Evolutionary conservation across 208 protist species (phyloP).

Genomic region (Acanthamoeba lenticulata): DNA sequence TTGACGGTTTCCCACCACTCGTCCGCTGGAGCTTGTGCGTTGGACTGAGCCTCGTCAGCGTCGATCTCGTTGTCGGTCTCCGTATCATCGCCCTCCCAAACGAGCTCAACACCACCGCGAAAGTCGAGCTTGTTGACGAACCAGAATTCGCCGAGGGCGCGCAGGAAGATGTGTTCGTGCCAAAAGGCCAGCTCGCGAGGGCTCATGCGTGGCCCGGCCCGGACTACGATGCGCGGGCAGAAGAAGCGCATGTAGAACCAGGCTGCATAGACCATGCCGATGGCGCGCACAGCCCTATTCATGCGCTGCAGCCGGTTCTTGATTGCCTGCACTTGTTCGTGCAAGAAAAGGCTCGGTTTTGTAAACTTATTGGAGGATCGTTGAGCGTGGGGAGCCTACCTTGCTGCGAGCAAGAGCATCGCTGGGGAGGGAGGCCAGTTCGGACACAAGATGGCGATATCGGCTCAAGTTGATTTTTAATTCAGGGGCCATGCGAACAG

Average conservation of each 20-base stretch:
- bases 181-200: not conserved
- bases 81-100: not conserved
- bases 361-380: too few species aligned
- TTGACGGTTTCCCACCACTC: not conserved
- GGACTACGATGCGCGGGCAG: slow-evolving; percentile 4
- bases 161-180: slow-evolving; percentile 1
- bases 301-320: not conserved
- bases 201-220: not conserved
- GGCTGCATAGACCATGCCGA: not conserved
- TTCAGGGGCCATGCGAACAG: not conserved
- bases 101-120: not conserved
- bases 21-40: not conserved
- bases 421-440: not conserved
- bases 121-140: slow-evolving; percentile 35
- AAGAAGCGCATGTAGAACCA: slow-evolving; percentile 49
- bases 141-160: not conserved
- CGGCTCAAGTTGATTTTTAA: not conserved
- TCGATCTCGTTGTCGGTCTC: not conserved
- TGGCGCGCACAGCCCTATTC: not conserved
- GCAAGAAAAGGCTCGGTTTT: too few species aligned
- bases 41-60: not conserved
- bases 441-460: not conserved
- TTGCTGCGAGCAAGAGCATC: not conserved
- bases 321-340: too few species aligned
- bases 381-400: not conserved